Evolutionary conservation across 2,329 filamentous ascomycete genomes (phyloP).

Genomic region (Pseudogymnoascus verrucosus): DNA sequence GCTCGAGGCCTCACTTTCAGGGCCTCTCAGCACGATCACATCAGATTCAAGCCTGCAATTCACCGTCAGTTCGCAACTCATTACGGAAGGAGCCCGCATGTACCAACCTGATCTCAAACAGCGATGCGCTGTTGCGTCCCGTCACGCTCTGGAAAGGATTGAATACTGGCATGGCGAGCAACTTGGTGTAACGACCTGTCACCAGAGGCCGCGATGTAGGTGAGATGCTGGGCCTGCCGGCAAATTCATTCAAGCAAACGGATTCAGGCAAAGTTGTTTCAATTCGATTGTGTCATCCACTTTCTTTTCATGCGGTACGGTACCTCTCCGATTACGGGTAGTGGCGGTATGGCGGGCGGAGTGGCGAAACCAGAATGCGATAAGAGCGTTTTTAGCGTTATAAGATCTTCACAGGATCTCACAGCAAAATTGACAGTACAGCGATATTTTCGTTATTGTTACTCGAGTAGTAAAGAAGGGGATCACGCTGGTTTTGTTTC

Average conservation of each 20-base stretch:
- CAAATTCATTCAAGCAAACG: constrained; percentile 5
- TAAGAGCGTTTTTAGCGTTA: background rate
- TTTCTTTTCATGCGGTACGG: constrained; percentile 3
- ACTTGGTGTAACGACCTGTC: background rate
- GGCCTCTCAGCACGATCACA: constrained; percentile 71
- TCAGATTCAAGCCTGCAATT: constrained; percentile 61
- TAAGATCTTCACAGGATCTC: background rate
- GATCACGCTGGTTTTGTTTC: background rate
- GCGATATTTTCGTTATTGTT: background rate
- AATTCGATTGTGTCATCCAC: constrained; percentile 6
- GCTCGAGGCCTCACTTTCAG: constrained; percentile 66
- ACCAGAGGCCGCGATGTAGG: background rate
- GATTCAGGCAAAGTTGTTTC: background rate
- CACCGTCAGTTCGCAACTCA: constrained; percentile 12
- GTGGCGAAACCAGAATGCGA: background rate
- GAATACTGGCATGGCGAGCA: constrained; percentile 26
- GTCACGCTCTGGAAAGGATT: constrained; percentile 27
- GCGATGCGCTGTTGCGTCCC: constrained; percentile 26
- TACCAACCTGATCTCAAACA: constrained; percentile 31
- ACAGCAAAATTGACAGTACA: background rate
- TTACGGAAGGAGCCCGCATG: constrained; percentile 4
- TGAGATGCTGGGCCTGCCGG: background rate
- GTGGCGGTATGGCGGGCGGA: background rate
- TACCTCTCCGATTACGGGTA: constrained; percentile 6
- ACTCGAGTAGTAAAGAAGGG: background rate